Percentiles rank a stretch among this genome's conserved stretches.
Evolutionary conservation across 495 filamentous ascomycete genomes (phyloP).

Genomic region (Recurvomyces mirabilis): DNA sequence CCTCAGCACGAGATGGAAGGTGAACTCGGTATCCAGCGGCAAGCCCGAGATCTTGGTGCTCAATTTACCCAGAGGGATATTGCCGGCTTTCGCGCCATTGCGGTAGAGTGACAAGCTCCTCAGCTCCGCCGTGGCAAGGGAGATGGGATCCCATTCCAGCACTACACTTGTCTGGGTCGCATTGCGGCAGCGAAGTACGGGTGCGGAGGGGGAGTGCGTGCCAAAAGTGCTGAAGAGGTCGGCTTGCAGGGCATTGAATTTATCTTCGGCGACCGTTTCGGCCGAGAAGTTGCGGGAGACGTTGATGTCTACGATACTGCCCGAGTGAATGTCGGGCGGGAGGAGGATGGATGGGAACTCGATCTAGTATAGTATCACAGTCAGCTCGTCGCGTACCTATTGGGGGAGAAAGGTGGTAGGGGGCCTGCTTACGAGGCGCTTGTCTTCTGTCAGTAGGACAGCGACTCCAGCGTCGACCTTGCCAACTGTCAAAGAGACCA

Average conservation of each 20-base stretch:
- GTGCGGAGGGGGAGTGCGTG: conserved; percentile 61
- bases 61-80: conserved; percentile 77
- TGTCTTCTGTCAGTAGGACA: conserved; percentile 91
- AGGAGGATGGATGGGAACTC: conserved; percentile 98
- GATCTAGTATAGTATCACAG: conserved; percentile 47
- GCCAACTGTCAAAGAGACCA: conserved; percentile 95
- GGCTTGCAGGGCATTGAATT: conserved; percentile 75
- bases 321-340: conserved; percentile 83
- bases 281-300: conserved; percentile 76
- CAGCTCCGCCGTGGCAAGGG: conserved; percentile 81
- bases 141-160: conserved; percentile 94
- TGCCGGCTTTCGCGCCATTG: conserved; percentile 90
- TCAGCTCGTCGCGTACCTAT: conserved; percentile 10
- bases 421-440: conserved; percentile 62
- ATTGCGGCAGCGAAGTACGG: conserved; percentile 80
- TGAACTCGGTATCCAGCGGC: conserved; percentile 88
- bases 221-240: conserved; percentile 81
- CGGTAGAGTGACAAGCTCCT: conserved; percentile 81
- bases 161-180: conserved; percentile 95
- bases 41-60: conserved; percentile 96
- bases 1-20: conserved; percentile 82
- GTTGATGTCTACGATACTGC: conserved; percentile 95
- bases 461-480: conserved; percentile 98
- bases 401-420: conserved; percentile 3
- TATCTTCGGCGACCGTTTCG: conserved; percentile 57